Evolutionary conservation across 495 filamentous ascomycete species (phyloP).

Genomic region (Daldinia childiae): DNA sequence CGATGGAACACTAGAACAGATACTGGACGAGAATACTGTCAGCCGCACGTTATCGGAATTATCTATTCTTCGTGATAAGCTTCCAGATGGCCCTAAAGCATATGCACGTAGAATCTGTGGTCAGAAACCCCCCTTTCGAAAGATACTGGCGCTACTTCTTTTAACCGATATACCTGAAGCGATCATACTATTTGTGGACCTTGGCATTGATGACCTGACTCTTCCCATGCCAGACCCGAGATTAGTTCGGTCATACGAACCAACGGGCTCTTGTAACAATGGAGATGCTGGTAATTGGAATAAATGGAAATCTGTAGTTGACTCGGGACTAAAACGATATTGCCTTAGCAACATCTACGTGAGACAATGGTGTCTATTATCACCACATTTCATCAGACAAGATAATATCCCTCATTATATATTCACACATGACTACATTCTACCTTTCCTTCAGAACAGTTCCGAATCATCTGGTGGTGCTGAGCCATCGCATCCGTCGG

Average conservation of each 20-base stretch:
- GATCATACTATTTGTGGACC: not conserved
- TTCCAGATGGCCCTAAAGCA: not conserved
- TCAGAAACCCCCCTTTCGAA: not conserved
- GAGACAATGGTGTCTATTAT: not conserved
- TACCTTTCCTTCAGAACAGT: not conserved
- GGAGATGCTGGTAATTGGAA: not conserved
- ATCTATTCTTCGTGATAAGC: not conserved
- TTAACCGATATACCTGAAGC: not conserved
- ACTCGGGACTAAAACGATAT: not conserved
- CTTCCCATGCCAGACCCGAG: not conserved
- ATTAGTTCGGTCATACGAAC: not conserved
- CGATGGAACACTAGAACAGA: not conserved
- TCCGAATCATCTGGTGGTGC: not conserved
- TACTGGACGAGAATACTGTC: not conserved
- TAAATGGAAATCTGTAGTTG: not conserved
- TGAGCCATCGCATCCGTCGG: not conserved
- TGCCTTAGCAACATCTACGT: not conserved
- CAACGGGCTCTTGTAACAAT: not conserved
- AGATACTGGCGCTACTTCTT: not conserved
- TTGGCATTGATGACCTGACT: not conserved
- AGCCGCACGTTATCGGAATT: not conserved
- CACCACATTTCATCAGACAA: not conserved
- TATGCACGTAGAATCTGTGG: not conserved
- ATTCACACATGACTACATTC: not conserved
- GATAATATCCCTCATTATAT: slow-evolving; percentile 1